Evolutionary conservation across 768 basidiomycete genomes (phyloP), one percentile per base, ranked within the genome.

Genomic region (Terana coerulea): DNA sequence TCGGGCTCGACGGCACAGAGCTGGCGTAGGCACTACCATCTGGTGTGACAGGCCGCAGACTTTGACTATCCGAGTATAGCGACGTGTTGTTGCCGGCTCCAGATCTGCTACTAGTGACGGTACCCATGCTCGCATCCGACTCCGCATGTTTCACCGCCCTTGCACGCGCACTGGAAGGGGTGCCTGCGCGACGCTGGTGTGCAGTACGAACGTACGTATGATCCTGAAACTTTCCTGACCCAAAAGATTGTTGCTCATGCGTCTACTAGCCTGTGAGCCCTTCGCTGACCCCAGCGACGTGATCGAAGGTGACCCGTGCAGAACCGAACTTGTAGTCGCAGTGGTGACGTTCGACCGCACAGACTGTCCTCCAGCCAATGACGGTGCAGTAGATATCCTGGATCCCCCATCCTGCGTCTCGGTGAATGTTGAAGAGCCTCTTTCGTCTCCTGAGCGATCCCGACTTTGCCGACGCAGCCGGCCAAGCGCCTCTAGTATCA

Each of bases 241-340:
- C 84, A 56, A 91, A 44, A 93, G 72, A 61, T 91, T 91, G 66
- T 91, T 91, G 72, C 88, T 91, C 66, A 88, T 87, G 40, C 90
- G 80, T 68, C 87, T 86, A 50, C 73, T 70, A 34, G 79, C 78
- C 29, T 78, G 74, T 42, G 71, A 66, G 52, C 58, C 66, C 47
- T 62, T 63, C 17, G 64, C 60, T 22, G 84, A 76, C 21, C 60
- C 54, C 15, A 64, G 30, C 3, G 64, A 65, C 24, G 64, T 48
- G 22, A 49, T 55, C 19, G 64, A 65, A 4, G 61, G 30, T 2
- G 59, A 55, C 29, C 50, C 54, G 30, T 59, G 64, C 15, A 65
- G 33, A 8, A 49, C 59, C 50, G 75, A 70, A 58, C 67, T 57
- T 57, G 67, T 54, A 57, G 73, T 55, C 68, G 78, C 62, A 29